Conservation (phyloP, 176 grass and related monocot genomes). For the Pontederia paniculata region DNA sequence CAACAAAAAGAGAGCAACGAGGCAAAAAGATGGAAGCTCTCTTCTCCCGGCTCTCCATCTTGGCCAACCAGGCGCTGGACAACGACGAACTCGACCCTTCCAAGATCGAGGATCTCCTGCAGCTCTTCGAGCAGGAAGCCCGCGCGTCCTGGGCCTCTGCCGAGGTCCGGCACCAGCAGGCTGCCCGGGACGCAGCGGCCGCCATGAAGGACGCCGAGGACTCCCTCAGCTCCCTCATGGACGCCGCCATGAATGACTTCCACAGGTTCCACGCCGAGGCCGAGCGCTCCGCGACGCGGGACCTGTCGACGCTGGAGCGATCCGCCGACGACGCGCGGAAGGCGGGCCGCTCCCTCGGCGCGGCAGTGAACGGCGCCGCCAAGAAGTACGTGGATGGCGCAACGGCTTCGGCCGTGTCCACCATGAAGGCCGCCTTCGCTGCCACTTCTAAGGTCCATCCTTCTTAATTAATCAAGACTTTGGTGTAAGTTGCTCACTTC, state of each 20-base stretch:
- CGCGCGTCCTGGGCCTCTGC: conserved; percentile 8
- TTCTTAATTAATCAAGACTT: neutral
- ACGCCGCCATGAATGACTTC: conserved; percentile 20
- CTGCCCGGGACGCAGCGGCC: conserved; percentile 12
- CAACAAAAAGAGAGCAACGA: neutral
- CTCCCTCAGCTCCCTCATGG: conserved; percentile 26
- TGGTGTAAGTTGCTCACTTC: no score
- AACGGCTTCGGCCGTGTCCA: conserved; percentile 17
- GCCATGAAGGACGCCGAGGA: conserved; percentile 10
- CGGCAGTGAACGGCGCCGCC: neutral
- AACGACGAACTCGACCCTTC: conserved; percentile 22
- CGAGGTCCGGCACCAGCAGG: conserved; percentile 16
- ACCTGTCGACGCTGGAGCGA: neutral
- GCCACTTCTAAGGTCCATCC: conserved; percentile 7
- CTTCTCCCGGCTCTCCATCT: conserved; percentile 29
- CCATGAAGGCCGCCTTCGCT: conserved; percentile 25
- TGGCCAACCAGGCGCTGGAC: conserved; percentile 21
- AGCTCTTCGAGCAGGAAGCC: conserved; percentile 34
- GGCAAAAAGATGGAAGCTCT: conserved; percentile 32
- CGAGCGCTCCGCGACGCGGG: conserved; percentile 1
- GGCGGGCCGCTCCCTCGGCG: neutral
- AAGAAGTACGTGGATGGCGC: conserved; percentile 18
- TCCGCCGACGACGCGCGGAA: neutral
- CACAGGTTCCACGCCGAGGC: conserved; percentile 6
- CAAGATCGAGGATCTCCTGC: conserved; percentile 21